phyloP scores from a whole-genome alignment of 2,329 filamentous ascomycete genomes.

The Aspergillus felis region DNA sequence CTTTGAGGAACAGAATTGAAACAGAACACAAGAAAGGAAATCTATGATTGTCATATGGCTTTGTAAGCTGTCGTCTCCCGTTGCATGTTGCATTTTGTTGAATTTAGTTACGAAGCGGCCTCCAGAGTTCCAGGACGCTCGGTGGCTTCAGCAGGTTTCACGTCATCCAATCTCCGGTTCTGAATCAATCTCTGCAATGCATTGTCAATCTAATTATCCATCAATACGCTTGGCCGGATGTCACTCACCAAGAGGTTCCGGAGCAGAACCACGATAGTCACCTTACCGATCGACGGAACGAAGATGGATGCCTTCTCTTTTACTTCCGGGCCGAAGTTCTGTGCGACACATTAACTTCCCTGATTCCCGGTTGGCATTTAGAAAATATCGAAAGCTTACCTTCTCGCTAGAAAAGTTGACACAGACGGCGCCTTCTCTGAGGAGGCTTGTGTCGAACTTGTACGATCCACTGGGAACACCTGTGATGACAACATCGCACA shows the following conservation, averaged over 20 bases:
- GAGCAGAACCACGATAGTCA: slow-evolving; percentile 88
- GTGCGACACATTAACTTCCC: neutral
- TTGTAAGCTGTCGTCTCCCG: slow-evolving; percentile 10
- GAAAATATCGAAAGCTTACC: slow-evolving; percentile 36
- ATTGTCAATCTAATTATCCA: slow-evolving; percentile 12
- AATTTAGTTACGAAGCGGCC: slow-evolving; percentile 20
- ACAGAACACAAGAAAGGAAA: slow-evolving; percentile 3
- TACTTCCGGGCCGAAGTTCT: slow-evolving; percentile 84
- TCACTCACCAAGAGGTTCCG: slow-evolving; percentile 77
- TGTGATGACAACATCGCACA: slow-evolving; percentile 91
- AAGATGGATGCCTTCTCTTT: slow-evolving; percentile 97
- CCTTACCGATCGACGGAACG: slow-evolving; percentile 94
- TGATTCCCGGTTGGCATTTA: neutral
- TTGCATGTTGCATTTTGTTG: slow-evolving; percentile 1
- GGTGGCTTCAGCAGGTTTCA: slow-evolving; percentile 38
- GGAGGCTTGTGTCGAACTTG: slow-evolving; percentile 79
- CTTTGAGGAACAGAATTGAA: neutral
- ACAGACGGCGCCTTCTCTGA: slow-evolving; percentile 91
- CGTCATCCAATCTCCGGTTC: slow-evolving; percentile 38
- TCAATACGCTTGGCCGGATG: neutral
- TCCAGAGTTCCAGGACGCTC: slow-evolving; percentile 41
- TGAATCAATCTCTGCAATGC: slow-evolving; percentile 38
- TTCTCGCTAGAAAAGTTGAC: slow-evolving; percentile 97
- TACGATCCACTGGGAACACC: slow-evolving; percentile 84
- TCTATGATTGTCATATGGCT: slow-evolving; percentile 9